phyloP scores from a whole-genome alignment of 2,329 filamentous ascomycete genomes.

The Arachnomyces sp. region DNA sequence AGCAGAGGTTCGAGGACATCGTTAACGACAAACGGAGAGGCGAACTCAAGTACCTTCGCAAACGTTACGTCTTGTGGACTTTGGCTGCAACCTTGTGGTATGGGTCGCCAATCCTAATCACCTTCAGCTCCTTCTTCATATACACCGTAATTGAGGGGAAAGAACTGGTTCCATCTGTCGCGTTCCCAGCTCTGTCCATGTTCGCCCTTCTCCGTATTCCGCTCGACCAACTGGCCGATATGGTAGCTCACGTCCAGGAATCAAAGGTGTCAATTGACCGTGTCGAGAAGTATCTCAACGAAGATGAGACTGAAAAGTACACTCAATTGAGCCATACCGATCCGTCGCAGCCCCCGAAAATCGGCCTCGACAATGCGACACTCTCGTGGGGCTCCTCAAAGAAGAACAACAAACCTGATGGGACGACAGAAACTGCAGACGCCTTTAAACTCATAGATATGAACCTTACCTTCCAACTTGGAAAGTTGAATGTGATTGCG shows the following conservation, averaged over 20 bases:
- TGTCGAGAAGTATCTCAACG: constrained; percentile 85
- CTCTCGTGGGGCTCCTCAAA: constrained; percentile 72
- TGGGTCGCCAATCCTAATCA: constrained; percentile 87
- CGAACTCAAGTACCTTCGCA: constrained; percentile 70
- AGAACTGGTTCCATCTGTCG: constrained; percentile 79
- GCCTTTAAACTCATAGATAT: constrained; percentile 78
- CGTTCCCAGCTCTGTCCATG: constrained; percentile 91
- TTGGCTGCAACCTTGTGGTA: constrained; percentile 92
- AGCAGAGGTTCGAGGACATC: constrained; percentile 75
- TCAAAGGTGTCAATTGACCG: constrained; percentile 94
- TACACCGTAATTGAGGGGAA: constrained; percentile 89
- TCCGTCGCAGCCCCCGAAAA: constrained; percentile 60
- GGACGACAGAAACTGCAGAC: constrained; percentile 57
- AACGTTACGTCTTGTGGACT: constrained; percentile 85
- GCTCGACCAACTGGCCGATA: constrained; percentile 91
- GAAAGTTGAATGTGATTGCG: constrained; percentile 83
- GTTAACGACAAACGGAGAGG: constrained; percentile 79
- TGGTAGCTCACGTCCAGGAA: constrained; percentile 97
- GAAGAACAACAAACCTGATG: constrained; percentile 44
- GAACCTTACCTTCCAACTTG: constrained; percentile 71
- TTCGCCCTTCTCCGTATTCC: constrained; percentile 91
- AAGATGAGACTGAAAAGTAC: constrained; percentile 96
- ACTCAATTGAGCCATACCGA: constrained; percentile 67
- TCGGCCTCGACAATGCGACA: constrained; percentile 76
- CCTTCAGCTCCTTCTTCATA: constrained; percentile 88